These are phyloP conservation scores for Sclerotinia spermophila DNA, from an alignment of 2,329 filamentous ascomycete species.

Conservation along the genomic window DNA sequence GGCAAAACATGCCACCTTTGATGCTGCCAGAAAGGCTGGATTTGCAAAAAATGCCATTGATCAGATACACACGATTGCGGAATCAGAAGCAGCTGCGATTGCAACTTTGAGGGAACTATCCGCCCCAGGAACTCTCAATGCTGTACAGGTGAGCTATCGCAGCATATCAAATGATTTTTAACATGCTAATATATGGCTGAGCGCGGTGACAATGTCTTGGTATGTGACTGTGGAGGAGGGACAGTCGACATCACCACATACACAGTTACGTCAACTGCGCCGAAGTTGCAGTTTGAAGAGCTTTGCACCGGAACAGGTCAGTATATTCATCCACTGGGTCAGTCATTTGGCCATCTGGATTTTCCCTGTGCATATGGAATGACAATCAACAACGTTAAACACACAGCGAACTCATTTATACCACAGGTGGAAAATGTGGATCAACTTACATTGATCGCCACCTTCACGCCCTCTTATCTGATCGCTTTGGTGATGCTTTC, in stretches of 20 bases:
- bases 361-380: background rate
- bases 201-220: background rate
- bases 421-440: conserved; percentile 30
- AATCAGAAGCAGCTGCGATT: conserved; percentile 32
- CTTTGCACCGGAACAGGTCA: conserved; percentile 22
- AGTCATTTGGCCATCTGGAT: background rate
- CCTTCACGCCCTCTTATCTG: conserved; percentile 24
- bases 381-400: background rate
- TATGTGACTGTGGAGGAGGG: conserved; percentile 9
- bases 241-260: conserved; percentile 19
- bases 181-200: background rate
- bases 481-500: conserved; percentile 26
- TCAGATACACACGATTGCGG: conserved; percentile 28
- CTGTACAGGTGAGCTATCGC: conserved; percentile 19
- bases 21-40: conserved; percentile 26
- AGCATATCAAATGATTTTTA: background rate
- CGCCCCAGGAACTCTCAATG: conserved; percentile 13
- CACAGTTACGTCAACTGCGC: conserved; percentile 30
- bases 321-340: conserved; percentile 21
- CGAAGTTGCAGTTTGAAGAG: conserved; percentile 27
- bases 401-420: background rate
- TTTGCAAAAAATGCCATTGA: conserved; percentile 23
- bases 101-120: conserved; percentile 24
- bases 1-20: conserved; percentile 28
- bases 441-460: conserved; percentile 31